Conservation (phyloP, 2,329 filamentous ascomycete species). For the Penicillium capsulatum region DNA sequence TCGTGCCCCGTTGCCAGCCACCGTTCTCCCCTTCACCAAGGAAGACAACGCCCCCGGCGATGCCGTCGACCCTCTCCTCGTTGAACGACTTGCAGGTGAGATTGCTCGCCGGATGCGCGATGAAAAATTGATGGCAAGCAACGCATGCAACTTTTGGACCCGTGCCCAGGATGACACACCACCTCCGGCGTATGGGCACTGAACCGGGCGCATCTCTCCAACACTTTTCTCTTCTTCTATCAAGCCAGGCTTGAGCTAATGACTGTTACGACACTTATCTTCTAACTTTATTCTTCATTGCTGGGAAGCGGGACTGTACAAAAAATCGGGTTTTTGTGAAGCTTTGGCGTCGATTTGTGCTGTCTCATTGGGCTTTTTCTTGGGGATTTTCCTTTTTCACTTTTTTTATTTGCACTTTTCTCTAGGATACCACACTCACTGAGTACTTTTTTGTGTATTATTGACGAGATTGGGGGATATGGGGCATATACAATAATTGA, state of each 20-base stretch:
- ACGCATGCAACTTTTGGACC: constrained; percentile 37
- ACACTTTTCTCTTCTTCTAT: constrained; percentile 6
- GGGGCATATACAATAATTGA: constrained; percentile 5
- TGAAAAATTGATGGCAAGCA: constrained; percentile 57
- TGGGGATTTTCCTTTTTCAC: constrained; percentile 22
- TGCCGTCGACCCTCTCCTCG: constrained; percentile 46
- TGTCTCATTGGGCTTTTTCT: constrained; percentile 13
- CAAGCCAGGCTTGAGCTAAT: constrained; percentile 16
- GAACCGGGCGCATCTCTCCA: constrained; percentile 9
- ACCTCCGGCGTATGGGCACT: constrained; percentile 46
- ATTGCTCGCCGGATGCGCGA: constrained; percentile 81
- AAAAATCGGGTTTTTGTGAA: constrained; percentile 24
- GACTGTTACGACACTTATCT: constrained; percentile 20
- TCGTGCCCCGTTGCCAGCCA: constrained; percentile 29
- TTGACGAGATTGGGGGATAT: constrained; percentile 22
- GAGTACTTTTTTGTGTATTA: constrained; percentile 18
- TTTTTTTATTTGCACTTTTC: constrained; percentile 20
- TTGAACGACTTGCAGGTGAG: constrained; percentile 77
- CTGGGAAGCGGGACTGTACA: constrained; percentile 28
- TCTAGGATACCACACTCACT: constrained; percentile 32
- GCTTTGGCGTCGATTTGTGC: constrained; percentile 23
- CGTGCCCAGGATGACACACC: constrained; percentile 37
- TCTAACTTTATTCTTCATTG: constrained; percentile 9
- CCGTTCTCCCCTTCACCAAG: constrained; percentile 35
- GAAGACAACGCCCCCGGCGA: constrained; percentile 27